phyloP scores from a whole-genome alignment of 2,329 filamentous ascomycete species.

The Rhytidhysteron rufulum region DNA sequence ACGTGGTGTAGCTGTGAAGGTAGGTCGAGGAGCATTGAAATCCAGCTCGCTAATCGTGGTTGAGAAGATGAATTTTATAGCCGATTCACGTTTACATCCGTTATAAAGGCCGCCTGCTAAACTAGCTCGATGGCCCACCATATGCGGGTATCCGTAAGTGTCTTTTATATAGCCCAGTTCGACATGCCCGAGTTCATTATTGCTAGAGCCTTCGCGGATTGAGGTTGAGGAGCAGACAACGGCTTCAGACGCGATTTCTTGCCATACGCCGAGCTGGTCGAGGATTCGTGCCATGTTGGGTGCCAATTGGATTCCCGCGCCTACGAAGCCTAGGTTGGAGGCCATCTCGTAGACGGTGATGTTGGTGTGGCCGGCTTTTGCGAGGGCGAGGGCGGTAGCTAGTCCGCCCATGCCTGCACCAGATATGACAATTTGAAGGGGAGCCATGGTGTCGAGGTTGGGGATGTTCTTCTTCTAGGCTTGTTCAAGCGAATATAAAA shows the following conservation, averaged over 20 bases:
- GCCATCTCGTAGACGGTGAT: slow-evolving; percentile 73
- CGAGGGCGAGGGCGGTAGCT: slow-evolving; percentile 66
- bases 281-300: slow-evolving; percentile 79
- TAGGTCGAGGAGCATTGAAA: slow-evolving; percentile 57
- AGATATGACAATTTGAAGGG: too few relatives aligned
- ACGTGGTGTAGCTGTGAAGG: slow-evolving; percentile 58
- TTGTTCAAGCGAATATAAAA: too few relatives aligned
- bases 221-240: slow-evolving; percentile 68
- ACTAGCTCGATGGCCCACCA: slow-evolving; percentile 72
- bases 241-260: slow-evolving; percentile 65
- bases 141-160: slow-evolving; percentile 72
- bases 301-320: slow-evolving; percentile 79
- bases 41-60: slow-evolving; percentile 54
- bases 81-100: slow-evolving; percentile 60
- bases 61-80: slow-evolving; percentile 66
- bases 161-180: slow-evolving; percentile 63
- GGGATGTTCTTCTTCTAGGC: too few relatives aligned
- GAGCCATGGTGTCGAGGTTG: too few relatives aligned
- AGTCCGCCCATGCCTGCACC: slow-evolving; percentile 72
- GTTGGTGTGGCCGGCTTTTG: slow-evolving; percentile 70
- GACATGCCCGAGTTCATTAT: slow-evolving; percentile 68
- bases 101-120: slow-evolving; percentile 67
- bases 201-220: slow-evolving; percentile 67
- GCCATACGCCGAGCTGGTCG: slow-evolving; percentile 69
- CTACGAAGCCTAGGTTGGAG: slow-evolving; percentile 72